A percentile compares a stretch with the other conserved stretches of the same genome.
phyloP scores from a whole-genome alignment of 805 yeast genomes.

The Clavispora asparagi region DNA sequence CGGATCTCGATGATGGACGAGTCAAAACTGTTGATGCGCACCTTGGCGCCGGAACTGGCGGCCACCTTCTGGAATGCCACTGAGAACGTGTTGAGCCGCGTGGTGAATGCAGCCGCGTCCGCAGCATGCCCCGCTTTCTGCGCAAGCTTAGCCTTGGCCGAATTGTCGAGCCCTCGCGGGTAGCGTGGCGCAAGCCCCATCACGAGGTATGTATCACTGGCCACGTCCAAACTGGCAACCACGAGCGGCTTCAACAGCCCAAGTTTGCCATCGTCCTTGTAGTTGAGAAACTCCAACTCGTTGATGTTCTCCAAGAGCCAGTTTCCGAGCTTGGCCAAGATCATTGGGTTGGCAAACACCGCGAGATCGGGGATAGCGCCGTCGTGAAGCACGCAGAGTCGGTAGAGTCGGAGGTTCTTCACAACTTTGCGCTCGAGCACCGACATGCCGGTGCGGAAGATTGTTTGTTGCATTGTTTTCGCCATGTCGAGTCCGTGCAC shows the following conservation, averaged over 20 bases:
- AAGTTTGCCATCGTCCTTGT: conserved; percentile 14
- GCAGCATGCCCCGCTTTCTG: conserved; percentile 14
- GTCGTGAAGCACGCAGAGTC: conserved; percentile 84
- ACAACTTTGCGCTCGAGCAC: conserved; percentile 76
- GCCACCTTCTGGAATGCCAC: conserved; percentile 90
- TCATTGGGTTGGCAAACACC: conserved; percentile 79
- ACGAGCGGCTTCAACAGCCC: conserved; percentile 66
- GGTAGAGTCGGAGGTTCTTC: conserved; percentile 71
- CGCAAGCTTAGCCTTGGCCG: conserved; percentile 28
- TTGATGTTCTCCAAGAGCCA: conserved; percentile 91
- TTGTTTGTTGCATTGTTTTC: conserved; percentile 72
- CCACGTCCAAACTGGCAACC: conserved; percentile 72
- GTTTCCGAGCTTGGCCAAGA: conserved; percentile 74
- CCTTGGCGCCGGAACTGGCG: conserved; percentile 76
- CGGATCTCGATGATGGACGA: conserved; percentile 87
- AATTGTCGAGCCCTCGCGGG: conserved; percentile 43
- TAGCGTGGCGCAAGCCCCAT: conserved; percentile 85
- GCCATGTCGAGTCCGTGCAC: conserved; percentile 77
- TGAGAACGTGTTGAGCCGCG: conserved; percentile 74
- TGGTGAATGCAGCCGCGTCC: conserved; percentile 40
- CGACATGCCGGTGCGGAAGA: conserved; percentile 87
- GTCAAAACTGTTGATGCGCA: conserved; percentile 90
- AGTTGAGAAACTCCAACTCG: conserved; percentile 51
- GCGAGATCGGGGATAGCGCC: conserved; percentile 68
- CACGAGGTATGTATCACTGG: conserved; percentile 74